Base-by-base conservation (phyloP, 192 early-diverging fungal species). In the Funneliformis geosporum region DNA sequence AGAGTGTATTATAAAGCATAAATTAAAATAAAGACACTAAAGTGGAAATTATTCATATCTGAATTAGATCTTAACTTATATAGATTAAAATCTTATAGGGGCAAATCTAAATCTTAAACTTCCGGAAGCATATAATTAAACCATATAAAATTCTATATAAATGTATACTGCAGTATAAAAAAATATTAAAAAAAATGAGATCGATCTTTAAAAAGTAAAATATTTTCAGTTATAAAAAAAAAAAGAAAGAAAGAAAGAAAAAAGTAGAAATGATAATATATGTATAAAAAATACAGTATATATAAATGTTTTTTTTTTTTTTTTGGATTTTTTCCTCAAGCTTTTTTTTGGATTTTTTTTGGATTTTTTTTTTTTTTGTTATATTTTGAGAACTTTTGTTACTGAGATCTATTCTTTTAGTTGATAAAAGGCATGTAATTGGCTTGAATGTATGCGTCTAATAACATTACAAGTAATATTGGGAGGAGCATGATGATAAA, bases 391-490 rank as follows among this genome's bases (percentile, higher is more conserved):
- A 16, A 50, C 4, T 50, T 50, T 55, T 55, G 10, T 55, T 55
- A 6, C 21, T 16, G 14, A 2, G 9, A 9, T 44, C 9, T 44
- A 9, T 44, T 44, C 5, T 55, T 18, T 68, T 68, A 68, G 21
- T 68, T 40, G 38, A 68, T 68, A 23, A 46, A 46, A 38, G 69
- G 69, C 23, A n/a, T 71, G 23, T 46, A 25, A 18, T 46, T 46
- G 10, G 69, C 42, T 71, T 71, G 42, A 21, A 71, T 46, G 43
- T 71, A 71, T n/a, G 69, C 43, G 39, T 71, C 42, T 18, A 71
- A 46, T 71, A 71, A 43, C 39, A 71, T 27, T 25, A 71, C 25
- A 21, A 71, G 43, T 71, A 71, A 71, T 8, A 71, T 71, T 71
- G 69, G 69, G 40, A 71, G 43, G 11, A 71, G 21, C 69, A 71